Base-by-base conservation (phyloP, 306 rosid genomes). In the Begonia fuchsioides region DNA sequence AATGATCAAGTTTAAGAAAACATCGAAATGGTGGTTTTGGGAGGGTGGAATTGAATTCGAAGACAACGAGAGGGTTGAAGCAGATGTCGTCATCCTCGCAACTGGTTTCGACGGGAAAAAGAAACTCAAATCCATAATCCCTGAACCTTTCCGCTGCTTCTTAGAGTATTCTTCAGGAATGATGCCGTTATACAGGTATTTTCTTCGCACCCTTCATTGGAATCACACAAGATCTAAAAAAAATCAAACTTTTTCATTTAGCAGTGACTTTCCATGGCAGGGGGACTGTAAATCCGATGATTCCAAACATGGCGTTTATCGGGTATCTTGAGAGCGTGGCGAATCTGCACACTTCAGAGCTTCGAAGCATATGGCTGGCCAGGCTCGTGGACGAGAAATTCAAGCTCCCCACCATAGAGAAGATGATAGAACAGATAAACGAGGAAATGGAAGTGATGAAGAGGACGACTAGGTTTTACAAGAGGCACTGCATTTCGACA, bases 251-350 rank as follows among this genome's bases (percentile, higher is more conserved):
- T 26, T 26, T 26, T 26, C 8, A 26, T 1, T 1, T 26, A 26
- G 35, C 35, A 26, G 7, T 26, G 35, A 26, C 5, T 26, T 26
- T 26, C 35, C 35, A 26, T 11, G 11, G 14, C 17, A 56, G 61
- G 3, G 79, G 85, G 8, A 71, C 79, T 0, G 66, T 77, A 38
- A 76, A 81, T 50, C 85, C 82, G 26, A 19, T 76, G 26, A 81
- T 77, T 43, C 82, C 79, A 2, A 81, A 58, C 75, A 63, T 76
- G 81, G 90, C 70, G 11, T 76, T 80, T 43, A 72, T 80, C 58
- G 84, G 84, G 13, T 76, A 63, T 52, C 9, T 77, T 5, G 85
- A 80, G 68, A 81, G 92, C 32, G 72, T 77, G 15, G 77, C 85
- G 3, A 81, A 77, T 56, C 72, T 77, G 17, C 82, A 73, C 26